Conservation (phyloP, 768 basidiomycete species). For the Rubroboletus satanas region DNA sequence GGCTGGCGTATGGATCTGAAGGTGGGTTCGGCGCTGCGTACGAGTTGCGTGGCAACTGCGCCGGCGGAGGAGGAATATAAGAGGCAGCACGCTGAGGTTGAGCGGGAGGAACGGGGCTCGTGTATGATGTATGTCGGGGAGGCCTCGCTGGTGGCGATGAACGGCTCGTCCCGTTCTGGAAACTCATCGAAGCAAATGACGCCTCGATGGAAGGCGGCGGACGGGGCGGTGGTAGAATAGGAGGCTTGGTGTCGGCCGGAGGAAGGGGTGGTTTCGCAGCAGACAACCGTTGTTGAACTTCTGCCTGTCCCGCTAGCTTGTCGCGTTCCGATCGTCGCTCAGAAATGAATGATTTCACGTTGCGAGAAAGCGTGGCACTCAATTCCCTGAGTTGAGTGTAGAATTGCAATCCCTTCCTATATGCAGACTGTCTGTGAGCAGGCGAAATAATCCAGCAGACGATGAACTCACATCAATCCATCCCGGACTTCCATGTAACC, state of each 20-base stretch:
- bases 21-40: constrained; percentile 22
- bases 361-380: constrained; percentile 51
- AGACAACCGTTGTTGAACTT: constrained; percentile 64
- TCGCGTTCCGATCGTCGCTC: constrained; percentile 70
- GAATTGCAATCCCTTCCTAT: constrained; percentile 84
- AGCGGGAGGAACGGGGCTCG: constrained; percentile 7
- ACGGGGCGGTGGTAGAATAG: constrained; percentile 44
- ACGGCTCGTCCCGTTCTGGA: constrained; percentile 33
- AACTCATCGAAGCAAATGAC: constrained; percentile 55
- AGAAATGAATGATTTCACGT: constrained; percentile 58
- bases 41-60: constrained; percentile 26
- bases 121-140: constrained; percentile 28
- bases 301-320: constrained; percentile 60
- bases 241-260: constrained; percentile 46
- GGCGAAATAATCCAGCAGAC: background rate
- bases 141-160: constrained; percentile 28
- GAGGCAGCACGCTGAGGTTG: constrained; percentile 23
- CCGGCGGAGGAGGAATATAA: constrained; percentile 21
- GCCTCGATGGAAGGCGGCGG: constrained; percentile 41
- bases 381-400: constrained; percentile 77
- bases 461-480: constrained; percentile 66
- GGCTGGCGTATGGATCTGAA: constrained; percentile 35
- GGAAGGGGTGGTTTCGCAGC: constrained; percentile 35
- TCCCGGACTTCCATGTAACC: constrained; percentile 84
- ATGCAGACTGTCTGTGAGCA: constrained; percentile 2